Evolutionary conservation across 805 yeast species (phyloP), one percentile per base, ranked within the genome.

Genomic region (Barnettozyma siamensis): DNA sequence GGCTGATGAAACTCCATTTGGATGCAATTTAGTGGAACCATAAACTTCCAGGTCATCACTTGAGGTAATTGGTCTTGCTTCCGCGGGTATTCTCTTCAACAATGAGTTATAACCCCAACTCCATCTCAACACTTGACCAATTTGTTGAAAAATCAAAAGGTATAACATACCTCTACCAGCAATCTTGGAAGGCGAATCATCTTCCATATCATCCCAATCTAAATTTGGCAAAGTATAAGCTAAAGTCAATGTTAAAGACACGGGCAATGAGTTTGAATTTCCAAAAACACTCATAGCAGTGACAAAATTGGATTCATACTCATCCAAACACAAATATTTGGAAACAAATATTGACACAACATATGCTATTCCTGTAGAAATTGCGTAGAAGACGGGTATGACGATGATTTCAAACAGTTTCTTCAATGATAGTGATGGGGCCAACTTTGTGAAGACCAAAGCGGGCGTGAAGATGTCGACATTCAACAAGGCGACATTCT

Each of bases 281-380:
- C 97, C 98, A 64, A 91, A 91, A 6, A 89, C 96, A 3, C 93
- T 88, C 94, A 93, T 93, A 2, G 96, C 98, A 18, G 94, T 83
- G 37, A 93, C 96, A 55, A 87, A 91, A 64, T 91, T 89, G 4
- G 86, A 58, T 63, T 93, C 97, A 12, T 85, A 77, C 37, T 67
- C 75, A 53, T 84, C 84, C 53, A 93, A 66, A 7, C 63, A 55
- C 47, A 88, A 59, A 33, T 78, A 48, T 12, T 62, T 59, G 4
- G 87, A 68, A 31, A 80, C 72, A 18, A 76, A 23, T 24, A 66
- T 64, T 7, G 96, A 84, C 28, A 88, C 78, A 9, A 65, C 19
- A 52, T 67, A 81, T 1, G 96, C 80, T 16, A 88, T 80, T 15
- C 74, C 76, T 0, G 97, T 88, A n/a, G 88, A 77, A 23, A 89